phyloP scores from a whole-genome alignment of 805 yeast species.

The Metschnikowia arizonensis region DNA sequence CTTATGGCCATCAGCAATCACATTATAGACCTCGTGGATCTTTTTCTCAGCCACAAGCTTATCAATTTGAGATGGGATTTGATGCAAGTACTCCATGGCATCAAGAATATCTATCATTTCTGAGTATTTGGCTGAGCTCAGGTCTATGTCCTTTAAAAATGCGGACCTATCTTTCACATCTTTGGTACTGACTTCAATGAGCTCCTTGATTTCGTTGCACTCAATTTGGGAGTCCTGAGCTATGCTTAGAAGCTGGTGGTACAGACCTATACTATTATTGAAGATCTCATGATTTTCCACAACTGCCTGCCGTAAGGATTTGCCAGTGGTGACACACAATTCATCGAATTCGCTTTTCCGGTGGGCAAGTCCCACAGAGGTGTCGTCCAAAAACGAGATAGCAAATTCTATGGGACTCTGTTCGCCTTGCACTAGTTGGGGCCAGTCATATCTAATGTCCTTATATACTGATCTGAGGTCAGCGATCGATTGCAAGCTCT shows the following conservation, averaged over 20 bases:
- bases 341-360: conserved; percentile 62
- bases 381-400: conserved; percentile 72
- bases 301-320: conserved; percentile 63
- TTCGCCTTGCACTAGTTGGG: conserved; percentile 39
- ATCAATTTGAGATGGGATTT: conserved; percentile 62
- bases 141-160: conserved; percentile 59
- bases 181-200: conserved; percentile 45
- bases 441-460: conserved; percentile 42
- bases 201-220: conserved; percentile 44
- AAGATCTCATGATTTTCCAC: conserved; percentile 80
- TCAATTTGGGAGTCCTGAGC: conserved; percentile 63
- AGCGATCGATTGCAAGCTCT: conserved; percentile 20
- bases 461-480: conserved; percentile 35
- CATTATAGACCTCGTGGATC: conserved; percentile 59
- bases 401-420: conserved; percentile 85
- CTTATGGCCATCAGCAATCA: conserved; percentile 42
- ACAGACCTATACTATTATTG: conserved; percentile 81
- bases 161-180: conserved; percentile 54
- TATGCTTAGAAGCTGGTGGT: conserved; percentile 62
- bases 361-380: conserved; percentile 88
- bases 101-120: conserved; percentile 70
- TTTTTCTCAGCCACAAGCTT: conserved; percentile 62
- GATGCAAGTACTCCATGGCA: conserved; percentile 56
- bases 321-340: conserved; percentile 53
- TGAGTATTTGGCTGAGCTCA: conserved; percentile 55